These are phyloP conservation scores for Lentinula guzmanii DNA, from an alignment of 768 basidiomycete species.

Conservation along the genomic window DNA sequence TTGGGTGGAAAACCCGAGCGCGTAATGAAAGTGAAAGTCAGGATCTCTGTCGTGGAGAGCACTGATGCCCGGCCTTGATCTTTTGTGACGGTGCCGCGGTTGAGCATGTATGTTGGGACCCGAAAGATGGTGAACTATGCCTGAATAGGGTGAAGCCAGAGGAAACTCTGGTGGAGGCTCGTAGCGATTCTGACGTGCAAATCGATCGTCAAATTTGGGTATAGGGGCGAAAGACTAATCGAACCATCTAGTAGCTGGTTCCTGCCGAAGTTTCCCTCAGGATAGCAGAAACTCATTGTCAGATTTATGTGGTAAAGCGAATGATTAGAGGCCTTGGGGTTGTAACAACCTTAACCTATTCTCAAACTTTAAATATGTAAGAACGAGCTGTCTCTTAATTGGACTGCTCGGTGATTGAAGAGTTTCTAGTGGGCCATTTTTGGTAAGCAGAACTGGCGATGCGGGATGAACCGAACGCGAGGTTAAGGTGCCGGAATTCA, in stretches of 20 bases:
- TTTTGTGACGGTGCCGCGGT: conserved; percentile 72
- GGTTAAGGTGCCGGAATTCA: conserved; percentile 77
- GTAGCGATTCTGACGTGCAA: conserved; percentile 96
- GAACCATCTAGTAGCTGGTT: conserved; percentile 93
- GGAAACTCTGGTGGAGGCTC: conserved; percentile 95
- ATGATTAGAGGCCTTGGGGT: conserved; percentile 91
- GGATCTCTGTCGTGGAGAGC: conserved; percentile 57
- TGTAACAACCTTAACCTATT: conserved; percentile 83
- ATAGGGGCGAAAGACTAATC: conserved; percentile 97
- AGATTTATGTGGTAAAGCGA: conserved; percentile 73
- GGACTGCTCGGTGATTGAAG: conserved; percentile 78
- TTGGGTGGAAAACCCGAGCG: conserved; percentile 66
- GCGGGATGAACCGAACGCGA: conserved; percentile 66
- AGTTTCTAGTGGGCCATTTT: conserved; percentile 80
- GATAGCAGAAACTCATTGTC: conserved; percentile 49
- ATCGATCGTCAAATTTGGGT: conserved; percentile 94
- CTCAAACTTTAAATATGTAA: conserved; percentile 84
- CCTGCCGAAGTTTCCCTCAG: conserved; percentile 84
- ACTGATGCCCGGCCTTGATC: conserved; percentile 71
- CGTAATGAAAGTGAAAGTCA: conserved; percentile 69
- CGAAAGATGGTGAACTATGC: conserved; percentile 89
- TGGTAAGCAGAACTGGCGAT: conserved; percentile 66
- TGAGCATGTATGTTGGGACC: conserved; percentile 83
- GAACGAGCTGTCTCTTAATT: conserved; percentile 79
- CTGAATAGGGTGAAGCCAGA: conserved; percentile 86